A percentile compares a stretch with the other conserved stretches of the same genome.
phyloP scores from a whole-genome alignment of 768 basidiomycete genomes.

The Rubroboletus pulcherrimus region DNA sequence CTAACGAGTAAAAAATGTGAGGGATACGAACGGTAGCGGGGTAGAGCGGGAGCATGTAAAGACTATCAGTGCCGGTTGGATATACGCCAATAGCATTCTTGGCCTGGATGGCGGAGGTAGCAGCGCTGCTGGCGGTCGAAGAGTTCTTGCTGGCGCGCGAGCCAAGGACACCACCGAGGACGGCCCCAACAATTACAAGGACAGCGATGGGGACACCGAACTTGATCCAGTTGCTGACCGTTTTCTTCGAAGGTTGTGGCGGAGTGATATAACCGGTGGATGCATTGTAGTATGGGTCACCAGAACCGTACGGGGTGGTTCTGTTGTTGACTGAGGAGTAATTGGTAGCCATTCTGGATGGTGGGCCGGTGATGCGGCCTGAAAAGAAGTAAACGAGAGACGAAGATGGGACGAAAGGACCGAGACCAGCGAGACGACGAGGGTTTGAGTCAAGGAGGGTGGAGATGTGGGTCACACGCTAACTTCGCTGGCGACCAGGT shows the following conservation, averaged over 20 bases:
- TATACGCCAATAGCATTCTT: slow-evolving; percentile 64
- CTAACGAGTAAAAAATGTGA: background rate
- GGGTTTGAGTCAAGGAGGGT: background rate
- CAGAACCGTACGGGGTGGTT: slow-evolving; percentile 50
- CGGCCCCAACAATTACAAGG: slow-evolving; percentile 59
- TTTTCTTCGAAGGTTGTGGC: slow-evolving; percentile 42
- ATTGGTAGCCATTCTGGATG: slow-evolving; percentile 37
- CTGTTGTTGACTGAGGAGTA: slow-evolving; percentile 35
- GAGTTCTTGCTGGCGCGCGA: slow-evolving; percentile 47
- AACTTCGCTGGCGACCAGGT: slow-evolving; percentile 2
- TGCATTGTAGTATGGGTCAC: slow-evolving; percentile 65
- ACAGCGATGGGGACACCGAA: slow-evolving; percentile 65
- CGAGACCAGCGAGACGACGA: slow-evolving; percentile 12
- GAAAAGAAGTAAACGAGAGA: slow-evolving; percentile 22
- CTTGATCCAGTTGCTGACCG: slow-evolving; percentile 69
- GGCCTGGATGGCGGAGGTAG: slow-evolving; percentile 53
- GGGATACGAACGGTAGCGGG: slow-evolving; percentile 73
- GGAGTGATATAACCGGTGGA: slow-evolving; percentile 71
- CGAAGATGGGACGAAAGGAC: slow-evolving; percentile 12
- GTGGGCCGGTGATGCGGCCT: slow-evolving; percentile 14
- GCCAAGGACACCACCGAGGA: slow-evolving; percentile 80
- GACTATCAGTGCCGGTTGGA: slow-evolving; percentile 74
- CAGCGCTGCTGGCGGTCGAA: slow-evolving; percentile 25
- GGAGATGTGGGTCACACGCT: background rate
- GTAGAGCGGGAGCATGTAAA: slow-evolving; percentile 80